Percentiles rank a stretch among this genome's conserved stretches.
These are phyloP conservation scores for Dictyostelium citrinum DNA, from an alignment of 78 protist species.

Conservation along the genomic window DNA sequence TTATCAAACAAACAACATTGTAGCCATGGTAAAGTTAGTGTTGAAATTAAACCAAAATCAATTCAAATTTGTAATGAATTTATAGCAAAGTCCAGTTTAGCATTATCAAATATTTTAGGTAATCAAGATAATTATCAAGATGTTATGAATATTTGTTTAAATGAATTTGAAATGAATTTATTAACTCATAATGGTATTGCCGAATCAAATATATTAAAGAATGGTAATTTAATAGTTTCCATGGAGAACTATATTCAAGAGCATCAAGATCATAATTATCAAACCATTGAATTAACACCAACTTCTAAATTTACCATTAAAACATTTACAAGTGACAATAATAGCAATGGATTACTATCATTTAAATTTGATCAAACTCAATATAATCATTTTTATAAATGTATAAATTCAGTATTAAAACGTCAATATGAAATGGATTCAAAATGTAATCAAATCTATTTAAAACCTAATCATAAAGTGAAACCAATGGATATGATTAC, in stretches of 20 bases:
- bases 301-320: neutral
- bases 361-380: neutral
- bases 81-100: neutral
- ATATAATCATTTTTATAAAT: neutral
- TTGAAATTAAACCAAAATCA: neutral
- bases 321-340: neutral
- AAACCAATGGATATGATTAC: constrained; percentile 1
- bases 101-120: neutral
- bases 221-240: neutral
- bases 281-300: neutral
- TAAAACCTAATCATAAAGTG: neutral
- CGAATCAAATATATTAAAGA: neutral
- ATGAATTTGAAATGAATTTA: neutral
- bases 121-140: neutral
- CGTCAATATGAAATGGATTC: constrained; percentile 39
- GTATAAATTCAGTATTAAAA: constrained; percentile 11
- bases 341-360: neutral
- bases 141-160: neutral
- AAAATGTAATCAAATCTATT: neutral
- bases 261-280: neutral
- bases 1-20: neutral
- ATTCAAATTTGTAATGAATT: neutral
- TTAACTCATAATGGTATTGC: constrained; percentile 14
- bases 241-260: neutral
- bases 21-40: neutral